Conservation (phyloP, 495 filamentous ascomycete species). For the Aspergillus conjunctus region DNA sequence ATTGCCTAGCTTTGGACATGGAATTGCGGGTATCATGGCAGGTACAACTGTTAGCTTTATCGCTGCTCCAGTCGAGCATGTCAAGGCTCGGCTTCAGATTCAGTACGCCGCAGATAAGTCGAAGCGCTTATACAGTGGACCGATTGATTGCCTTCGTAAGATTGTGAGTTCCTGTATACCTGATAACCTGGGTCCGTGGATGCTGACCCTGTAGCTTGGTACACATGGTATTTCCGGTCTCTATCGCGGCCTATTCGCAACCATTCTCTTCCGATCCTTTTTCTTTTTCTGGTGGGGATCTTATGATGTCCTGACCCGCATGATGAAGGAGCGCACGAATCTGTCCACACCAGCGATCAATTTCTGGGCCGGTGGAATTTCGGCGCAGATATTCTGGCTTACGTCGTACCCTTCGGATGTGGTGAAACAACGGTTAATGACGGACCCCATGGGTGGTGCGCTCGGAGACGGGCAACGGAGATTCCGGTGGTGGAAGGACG, state of each 20-base stretch:
- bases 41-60: constrained; percentile 90
- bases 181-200: neutral
- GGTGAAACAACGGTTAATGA: constrained; percentile 98
- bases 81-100: constrained; percentile 91
- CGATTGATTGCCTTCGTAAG: constrained; percentile 77
- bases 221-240: constrained; percentile 75
- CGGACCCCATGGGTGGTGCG: constrained; percentile 75
- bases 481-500: constrained; percentile 78
- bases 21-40: constrained; percentile 80
- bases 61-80: constrained; percentile 90
- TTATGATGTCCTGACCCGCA: constrained; percentile 79
- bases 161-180: constrained; percentile 49
- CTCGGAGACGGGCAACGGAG: constrained; percentile 66
- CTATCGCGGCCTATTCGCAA: constrained; percentile 83
- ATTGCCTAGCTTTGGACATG: constrained; percentile 81
- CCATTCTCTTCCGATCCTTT: constrained; percentile 83
- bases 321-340: constrained; percentile 64
- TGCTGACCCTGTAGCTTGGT: constrained; percentile 33
- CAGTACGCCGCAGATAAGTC: constrained; percentile 80
- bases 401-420: constrained; percentile 91
- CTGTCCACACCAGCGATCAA: constrained; percentile 81
- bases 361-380: constrained; percentile 95
- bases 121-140: constrained; percentile 77
- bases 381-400: constrained; percentile 92
- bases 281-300: constrained; percentile 98